Base-by-base conservation (phyloP, 2,329 filamentous ascomycete species). In the Fusarium beomiforme region DNA sequence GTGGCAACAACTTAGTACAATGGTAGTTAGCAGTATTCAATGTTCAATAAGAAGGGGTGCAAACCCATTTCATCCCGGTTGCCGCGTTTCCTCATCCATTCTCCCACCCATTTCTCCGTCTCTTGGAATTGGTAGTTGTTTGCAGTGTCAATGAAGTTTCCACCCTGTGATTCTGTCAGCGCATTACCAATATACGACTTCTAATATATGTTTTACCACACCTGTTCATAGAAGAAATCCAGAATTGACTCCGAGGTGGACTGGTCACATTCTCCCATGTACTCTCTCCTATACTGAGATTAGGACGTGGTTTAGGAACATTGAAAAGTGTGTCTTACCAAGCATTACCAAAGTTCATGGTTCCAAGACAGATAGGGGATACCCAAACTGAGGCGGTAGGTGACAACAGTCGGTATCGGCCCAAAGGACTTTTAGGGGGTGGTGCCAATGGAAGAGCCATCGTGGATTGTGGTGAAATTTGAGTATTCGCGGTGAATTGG, bases 111-210 rank as follows among this genome's bases (percentile, higher is more conserved):
- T 56, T 75, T 79, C 79, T 93, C 91, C 2, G 88, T 88, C 78
- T 92, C 85, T 65, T 83, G 84, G 59, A 84, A 81, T 72, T 92
- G 90, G 80, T 93, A 93, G 78, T 90, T 90, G 81, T 89, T 91
- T 64, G 90, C 76, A 0, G 90, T 92, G 78, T 93, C 92, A 75
- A 93, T 90, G 79, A 93, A 93, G 80, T 93, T 93, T 26, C 92
- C 91, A 63, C 73, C 79, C 78, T 78, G 74, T 56, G 9, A 17
- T 24, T 10, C 19, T 26, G 47, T 78, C 13, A 76, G 73, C 34
- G 14, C 10, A 16, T 23, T 10, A 11, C 17, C 4, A 12, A 16
- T 29, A 37, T 26, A 36, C 39, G 4, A 16, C 11, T 10, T 21
- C 11, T 8, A 6, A 11, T 1, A n/a, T 13, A 16, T 50, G 26